phyloP scores from a whole-genome alignment of 2,329 filamentous ascomycete genomes.

The Pseudofabraea citricarpa region DNA sequence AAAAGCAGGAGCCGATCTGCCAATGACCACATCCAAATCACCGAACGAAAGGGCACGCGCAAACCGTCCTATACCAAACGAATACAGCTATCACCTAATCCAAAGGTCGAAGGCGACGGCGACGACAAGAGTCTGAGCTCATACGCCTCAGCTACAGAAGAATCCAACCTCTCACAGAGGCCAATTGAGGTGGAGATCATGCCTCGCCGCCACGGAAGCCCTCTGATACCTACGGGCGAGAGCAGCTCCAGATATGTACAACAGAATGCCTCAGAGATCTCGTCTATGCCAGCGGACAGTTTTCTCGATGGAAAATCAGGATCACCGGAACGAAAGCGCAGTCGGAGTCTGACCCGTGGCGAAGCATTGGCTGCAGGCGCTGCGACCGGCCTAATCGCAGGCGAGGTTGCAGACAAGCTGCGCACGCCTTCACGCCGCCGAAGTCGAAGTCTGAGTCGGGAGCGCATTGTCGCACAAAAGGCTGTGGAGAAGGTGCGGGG shows the following conservation, averaged over 20 bases:
- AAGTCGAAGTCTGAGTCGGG: conserved; percentile 60
- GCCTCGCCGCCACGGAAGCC: conserved; percentile 62
- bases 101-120: conserved; percentile 41
- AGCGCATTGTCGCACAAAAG: conserved; percentile 59
- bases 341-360: conserved; percentile 23
- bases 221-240: conserved; percentile 52
- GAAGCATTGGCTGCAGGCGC: conserved; percentile 26
- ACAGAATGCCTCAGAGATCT: conserved; percentile 76
- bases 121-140: conserved; percentile 67
- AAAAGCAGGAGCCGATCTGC: conserved; percentile 36
- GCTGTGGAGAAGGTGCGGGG: conserved; percentile 62
- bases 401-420: conserved; percentile 39
- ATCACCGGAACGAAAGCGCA: conserved; percentile 26
- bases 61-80: conserved; percentile 66
- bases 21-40: conserved; percentile 81
- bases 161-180: conserved; percentile 68
- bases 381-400: conserved; percentile 34
- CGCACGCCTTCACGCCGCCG: conserved; percentile 53
- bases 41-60: conserved; percentile 68
- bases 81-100: conserved; percentile 54
- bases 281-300: conserved; percentile 71
- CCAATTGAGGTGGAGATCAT: conserved; percentile 87
- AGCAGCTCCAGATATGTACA: conserved; percentile 59
- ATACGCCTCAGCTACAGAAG: conserved; percentile 73
- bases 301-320: conserved; percentile 49